Conservation (phyloP, 2,329 filamentous ascomycete genomes). For the Cercospora zeae-maydis region DNA sequence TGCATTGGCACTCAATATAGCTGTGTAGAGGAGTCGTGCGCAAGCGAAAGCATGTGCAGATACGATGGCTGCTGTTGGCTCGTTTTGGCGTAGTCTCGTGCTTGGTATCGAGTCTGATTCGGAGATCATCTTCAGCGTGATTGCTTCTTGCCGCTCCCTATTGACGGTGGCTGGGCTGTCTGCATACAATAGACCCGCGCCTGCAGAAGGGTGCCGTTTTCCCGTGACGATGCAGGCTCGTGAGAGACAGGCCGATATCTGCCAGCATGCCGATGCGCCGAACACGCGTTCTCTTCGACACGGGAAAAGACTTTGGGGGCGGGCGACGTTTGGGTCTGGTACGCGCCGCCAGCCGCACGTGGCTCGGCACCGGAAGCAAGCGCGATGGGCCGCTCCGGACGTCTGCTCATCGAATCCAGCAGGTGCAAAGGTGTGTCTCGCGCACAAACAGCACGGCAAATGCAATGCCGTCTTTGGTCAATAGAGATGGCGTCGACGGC, state of each 20-base stretch:
- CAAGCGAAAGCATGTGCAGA: not conserved
- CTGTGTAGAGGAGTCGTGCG: not conserved
- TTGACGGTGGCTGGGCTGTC: not conserved
- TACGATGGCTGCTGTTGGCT: not conserved
- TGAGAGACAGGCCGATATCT: no score
- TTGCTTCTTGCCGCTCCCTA: not conserved
- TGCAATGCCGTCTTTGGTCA: not conserved
- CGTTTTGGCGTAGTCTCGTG: not conserved
- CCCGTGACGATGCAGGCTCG: no score
- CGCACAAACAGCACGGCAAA: not conserved
- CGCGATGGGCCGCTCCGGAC: not conserved
- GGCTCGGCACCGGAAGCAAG: not conserved
- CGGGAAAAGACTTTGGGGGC: not conserved
- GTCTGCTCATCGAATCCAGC: not conserved
- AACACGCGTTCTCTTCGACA: not conserved
- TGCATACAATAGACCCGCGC: not conserved
- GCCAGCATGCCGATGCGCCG: not conserved
- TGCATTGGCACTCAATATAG: not conserved
- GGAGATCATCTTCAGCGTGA: not conserved
- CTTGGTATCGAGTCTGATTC: not conserved
- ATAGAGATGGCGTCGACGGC: not conserved
- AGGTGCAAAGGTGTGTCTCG: not conserved
- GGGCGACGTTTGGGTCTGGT: not conserved
- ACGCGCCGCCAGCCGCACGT: not conserved
- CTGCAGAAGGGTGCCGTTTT: not conserved